These are phyloP conservation scores for Podaxis sp. DNA, from an alignment of 768 basidiomycete genomes.

Conservation along the genomic window DNA sequence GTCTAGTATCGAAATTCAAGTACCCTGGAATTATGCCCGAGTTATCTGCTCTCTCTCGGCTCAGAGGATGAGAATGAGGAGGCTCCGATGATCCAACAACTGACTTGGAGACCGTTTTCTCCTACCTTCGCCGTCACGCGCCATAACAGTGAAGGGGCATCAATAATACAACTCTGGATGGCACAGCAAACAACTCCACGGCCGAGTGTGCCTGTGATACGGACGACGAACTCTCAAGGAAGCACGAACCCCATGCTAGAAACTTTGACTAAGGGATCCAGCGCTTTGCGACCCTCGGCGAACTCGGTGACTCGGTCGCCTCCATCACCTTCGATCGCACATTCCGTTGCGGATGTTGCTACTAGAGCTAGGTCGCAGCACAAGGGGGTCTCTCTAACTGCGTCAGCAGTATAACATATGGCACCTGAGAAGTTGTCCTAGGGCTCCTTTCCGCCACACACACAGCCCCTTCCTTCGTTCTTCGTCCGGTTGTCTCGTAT, in stretches of 20 bases:
- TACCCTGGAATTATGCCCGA: not conserved
- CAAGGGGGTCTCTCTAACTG: not conserved
- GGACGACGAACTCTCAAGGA: not conserved
- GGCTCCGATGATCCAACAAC: not conserved
- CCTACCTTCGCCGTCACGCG: slow-evolving; percentile 3
- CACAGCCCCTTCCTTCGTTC: not conserved
- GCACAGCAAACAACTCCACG: not conserved
- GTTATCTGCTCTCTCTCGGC: not conserved
- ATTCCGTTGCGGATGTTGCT: not conserved
- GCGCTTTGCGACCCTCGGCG: not conserved
- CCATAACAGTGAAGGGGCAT: not conserved
- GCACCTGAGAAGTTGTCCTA: no score
- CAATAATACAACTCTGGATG: slow-evolving; percentile 5
- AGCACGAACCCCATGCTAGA: not conserved
- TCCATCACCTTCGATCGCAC: not conserved
- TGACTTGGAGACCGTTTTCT: slow-evolving; percentile 7
- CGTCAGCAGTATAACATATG: not conserved
- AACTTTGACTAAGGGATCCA: no score
- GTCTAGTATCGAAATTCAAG: not conserved
- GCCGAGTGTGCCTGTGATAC: not conserved
- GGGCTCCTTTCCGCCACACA: no score
- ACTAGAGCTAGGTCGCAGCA: not conserved
- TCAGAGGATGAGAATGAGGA: not conserved
- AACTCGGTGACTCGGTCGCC: not conserved
- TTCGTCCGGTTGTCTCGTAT: not conserved